A percentile compares a stretch with the other conserved stretches of the same genome.
Conservation (phyloP, 352 stramenopile species). For the Globisporangium emineosum region DNA sequence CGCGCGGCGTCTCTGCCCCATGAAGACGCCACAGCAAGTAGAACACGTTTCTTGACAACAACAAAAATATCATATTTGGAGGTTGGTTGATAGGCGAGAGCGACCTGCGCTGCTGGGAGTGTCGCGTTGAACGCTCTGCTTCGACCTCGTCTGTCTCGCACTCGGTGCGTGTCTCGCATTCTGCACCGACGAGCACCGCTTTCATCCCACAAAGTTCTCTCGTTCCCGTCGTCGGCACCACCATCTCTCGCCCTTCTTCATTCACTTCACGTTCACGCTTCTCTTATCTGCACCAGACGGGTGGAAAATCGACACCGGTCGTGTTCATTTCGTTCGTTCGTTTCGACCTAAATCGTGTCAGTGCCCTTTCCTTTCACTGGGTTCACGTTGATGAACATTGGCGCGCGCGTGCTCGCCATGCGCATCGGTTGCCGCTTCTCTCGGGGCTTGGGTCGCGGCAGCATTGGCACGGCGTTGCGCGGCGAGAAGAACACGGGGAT, state of each 20-base stretch:
- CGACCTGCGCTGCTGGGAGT: too few species aligned
- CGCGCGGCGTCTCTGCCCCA: neutral
- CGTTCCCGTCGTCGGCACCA: neutral
- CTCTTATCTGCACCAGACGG: too few species aligned
- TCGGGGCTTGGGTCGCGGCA: constrained; percentile 20
- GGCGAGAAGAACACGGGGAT: constrained; percentile 60
- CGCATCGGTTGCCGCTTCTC: constrained; percentile 15
- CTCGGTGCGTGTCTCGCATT: too few species aligned
- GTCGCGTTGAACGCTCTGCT: too few species aligned
- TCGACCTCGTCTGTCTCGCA: too few species aligned
- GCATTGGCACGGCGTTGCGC: constrained; percentile 29
- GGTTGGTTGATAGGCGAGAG: neutral
- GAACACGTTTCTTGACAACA: neutral
- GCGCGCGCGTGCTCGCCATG: constrained; percentile 8
- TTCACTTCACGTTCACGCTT: neutral
- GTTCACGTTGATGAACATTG: constrained; percentile 17
- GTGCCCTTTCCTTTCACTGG: constrained; percentile 9
- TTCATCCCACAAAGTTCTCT: neutral
- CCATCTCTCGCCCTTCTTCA: neutral
- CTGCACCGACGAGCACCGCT: too few species aligned
- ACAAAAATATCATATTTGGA: constrained; percentile 1
- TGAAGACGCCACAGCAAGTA: neutral
- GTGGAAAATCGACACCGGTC: neutral
- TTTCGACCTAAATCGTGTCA: constrained; percentile 12
- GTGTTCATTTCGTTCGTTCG: neutral